phyloP scores from a whole-genome alignment of 495 filamentous ascomycete genomes.

The Acidomyces sp. region DNA sequence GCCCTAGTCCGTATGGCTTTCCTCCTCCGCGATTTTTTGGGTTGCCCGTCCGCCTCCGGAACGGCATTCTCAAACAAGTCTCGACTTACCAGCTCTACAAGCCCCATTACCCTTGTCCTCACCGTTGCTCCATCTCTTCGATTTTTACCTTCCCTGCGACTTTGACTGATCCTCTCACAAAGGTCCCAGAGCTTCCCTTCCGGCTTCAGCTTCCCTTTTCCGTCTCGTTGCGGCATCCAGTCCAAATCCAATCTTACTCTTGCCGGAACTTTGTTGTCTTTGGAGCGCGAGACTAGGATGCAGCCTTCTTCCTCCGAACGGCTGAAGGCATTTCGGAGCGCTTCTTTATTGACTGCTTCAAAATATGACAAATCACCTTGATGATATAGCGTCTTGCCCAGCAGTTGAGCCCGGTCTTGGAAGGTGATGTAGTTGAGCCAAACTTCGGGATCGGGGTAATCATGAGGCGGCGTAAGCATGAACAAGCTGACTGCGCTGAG shows the following conservation, averaged over 20 bases:
- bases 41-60: slow-evolving; percentile 4
- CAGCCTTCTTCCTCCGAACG: slow-evolving; percentile 88
- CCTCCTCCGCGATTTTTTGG: neutral
- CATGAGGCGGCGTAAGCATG: slow-evolving; percentile 63
- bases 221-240: slow-evolving; percentile 62
- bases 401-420: slow-evolving; percentile 70
- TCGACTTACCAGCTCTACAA: slow-evolving; percentile 51
- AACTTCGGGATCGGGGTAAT: slow-evolving; percentile 34
- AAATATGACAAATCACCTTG: slow-evolving; percentile 95
- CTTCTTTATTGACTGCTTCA: slow-evolving; percentile 95
- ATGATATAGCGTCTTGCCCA: slow-evolving; percentile 94
- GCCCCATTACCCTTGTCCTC: slow-evolving; percentile 59
- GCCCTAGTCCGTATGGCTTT: slow-evolving; percentile 3
- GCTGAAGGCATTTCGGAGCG: slow-evolving; percentile 79
- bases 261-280: slow-evolving; percentile 41
- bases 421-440: slow-evolving; percentile 70
- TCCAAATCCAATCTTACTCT: slow-evolving; percentile 56
- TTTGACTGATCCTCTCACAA: slow-evolving; percentile 70
- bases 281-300: slow-evolving; percentile 53
- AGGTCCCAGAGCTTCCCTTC: slow-evolving; percentile 78
- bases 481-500: slow-evolving; percentile 75
- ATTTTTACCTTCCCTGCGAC: slow-evolving; percentile 85
- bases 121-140: slow-evolving; percentile 83
- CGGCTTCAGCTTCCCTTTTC: slow-evolving; percentile 47
- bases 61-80: slow-evolving; percentile 33